Base-by-base conservation (phyloP, 495 filamentous ascomycete genomes). In the Xylaria nigripes region DNA sequence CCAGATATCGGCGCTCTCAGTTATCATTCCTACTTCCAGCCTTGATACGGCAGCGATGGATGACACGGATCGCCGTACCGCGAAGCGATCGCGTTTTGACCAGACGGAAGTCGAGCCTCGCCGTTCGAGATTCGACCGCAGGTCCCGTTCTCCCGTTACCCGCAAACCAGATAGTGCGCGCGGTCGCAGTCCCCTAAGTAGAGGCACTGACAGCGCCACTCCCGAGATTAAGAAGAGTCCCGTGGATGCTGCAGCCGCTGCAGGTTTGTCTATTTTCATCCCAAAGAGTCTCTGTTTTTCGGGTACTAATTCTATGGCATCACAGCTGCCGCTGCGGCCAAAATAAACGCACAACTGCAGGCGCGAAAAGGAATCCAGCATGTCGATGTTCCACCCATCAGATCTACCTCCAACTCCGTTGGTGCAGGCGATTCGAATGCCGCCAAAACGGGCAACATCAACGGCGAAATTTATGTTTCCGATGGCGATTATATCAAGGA, bases 401-500 rank as follows among this genome's bases (percentile, higher is more conserved):
- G 77, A 54, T 79, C 86, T 44, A 61, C 64, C 27, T 69, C 70
- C 34, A 63, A 60, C 0, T 51, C 60, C 32, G 54, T 54, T 15
- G 56, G 54, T 3, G 42, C 54, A 9, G 59, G 49, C 41, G 53
- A 62, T 23, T 12, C 57, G 13, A 45, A 49, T 41, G 60, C 74
- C 40, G 62, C 66, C 48, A 72, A 75, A 50, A 72, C 70, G 36
- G 74, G 73, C 8, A 79, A 75, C 45, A 78, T 90, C 67, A 89
- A 89, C 59, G 81, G 85, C 57, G 90, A 96, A 57, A 83, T 93
- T 71, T 96, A 96, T 67, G 87, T 93, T 61, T 85, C 89, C 21
- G 93, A 96, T 65, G 93, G 93, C 55, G 93, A 98, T 66, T 96
- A 87, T 63, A 96, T 98, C 72, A 89, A 89, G 68, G 93, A 97